Percentiles rank a stretch among this genome's conserved stretches.
Conservation (phyloP, 768 basidiomycete species). For the Mycena pura region DNA sequence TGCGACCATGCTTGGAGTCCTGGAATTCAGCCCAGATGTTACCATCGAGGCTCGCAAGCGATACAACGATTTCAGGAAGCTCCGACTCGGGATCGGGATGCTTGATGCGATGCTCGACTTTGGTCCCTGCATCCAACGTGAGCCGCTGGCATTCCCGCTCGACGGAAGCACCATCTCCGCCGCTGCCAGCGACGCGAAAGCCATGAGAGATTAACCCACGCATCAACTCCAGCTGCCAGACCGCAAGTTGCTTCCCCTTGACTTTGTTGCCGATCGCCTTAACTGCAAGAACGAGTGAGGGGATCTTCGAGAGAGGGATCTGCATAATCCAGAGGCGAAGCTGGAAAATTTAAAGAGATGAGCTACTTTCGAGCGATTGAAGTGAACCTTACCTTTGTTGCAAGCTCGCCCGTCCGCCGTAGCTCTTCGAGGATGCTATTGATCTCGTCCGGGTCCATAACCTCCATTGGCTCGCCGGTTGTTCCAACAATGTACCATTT, state of each 20-base stretch:
- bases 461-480: neutral
- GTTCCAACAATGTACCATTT: slow-evolving; percentile 14
- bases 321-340: slow-evolving; percentile 17
- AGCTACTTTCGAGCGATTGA: neutral
- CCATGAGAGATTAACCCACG: slow-evolving; percentile 2
- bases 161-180: slow-evolving; percentile 8
- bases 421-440: neutral
- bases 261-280: slow-evolving; percentile 1
- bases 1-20: slow-evolving; percentile 16
- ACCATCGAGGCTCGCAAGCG: neutral
- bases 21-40: slow-evolving; percentile 12
- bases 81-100: neutral
- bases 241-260: slow-evolving; percentile 3
- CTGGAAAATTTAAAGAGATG: neutral
- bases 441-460: neutral
- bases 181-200: slow-evolving; percentile 4
- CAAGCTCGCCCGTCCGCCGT: neutral
- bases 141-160: slow-evolving; percentile 16
- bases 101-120: neutral
- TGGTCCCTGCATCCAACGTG: neutral
- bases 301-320: slow-evolving; percentile 11
- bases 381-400: neutral
- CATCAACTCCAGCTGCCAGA: slow-evolving; percentile 7
- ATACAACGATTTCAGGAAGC: neutral
- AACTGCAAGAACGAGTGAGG: slow-evolving; percentile 3